These are phyloP conservation scores for Phytophthora citricola DNA, from an alignment of 352 stramenopile genomes.

Conservation along the genomic window DNA sequence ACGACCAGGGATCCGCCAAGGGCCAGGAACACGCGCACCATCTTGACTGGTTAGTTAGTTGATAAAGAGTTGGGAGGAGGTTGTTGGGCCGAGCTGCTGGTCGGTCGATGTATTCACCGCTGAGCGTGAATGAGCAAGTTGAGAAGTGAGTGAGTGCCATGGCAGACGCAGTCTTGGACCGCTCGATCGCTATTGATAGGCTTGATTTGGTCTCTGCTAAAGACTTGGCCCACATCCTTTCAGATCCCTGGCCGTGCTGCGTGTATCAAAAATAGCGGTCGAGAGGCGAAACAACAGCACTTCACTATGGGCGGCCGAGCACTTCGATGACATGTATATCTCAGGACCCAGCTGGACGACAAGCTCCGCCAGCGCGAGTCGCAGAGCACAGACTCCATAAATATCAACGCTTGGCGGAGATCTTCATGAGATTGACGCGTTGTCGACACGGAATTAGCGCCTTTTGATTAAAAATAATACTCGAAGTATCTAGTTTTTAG, in stretches of 20 bases:
- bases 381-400: not conserved
- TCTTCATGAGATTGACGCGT: too few relatives aligned
- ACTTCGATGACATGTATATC: not conserved
- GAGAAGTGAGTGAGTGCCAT: constrained; percentile 1
- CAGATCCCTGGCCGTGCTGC: not conserved
- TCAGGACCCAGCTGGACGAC: not conserved
- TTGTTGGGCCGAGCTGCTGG: constrained; percentile 1
- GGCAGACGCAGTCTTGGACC: not conserved
- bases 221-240: not conserved
- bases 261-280: constrained; percentile 1
- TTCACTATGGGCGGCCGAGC: not conserved
- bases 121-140: constrained; percentile 4
- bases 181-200: not conserved
- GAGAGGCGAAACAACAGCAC: not conserved
- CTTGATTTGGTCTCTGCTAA: not conserved
- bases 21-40: constrained; percentile 42
- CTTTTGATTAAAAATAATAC: too few relatives aligned
- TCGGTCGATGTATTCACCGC: constrained; percentile 2
- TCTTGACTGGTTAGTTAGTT: constrained; percentile 11
- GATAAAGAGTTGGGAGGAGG: not conserved
- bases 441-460: too few relatives aligned
- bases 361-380: not conserved
- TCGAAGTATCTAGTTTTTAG: too few relatives aligned
- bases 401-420: too few relatives aligned
- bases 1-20: constrained; percentile 34